phyloP scores from a whole-genome alignment of 73 alveolate species.

The Tetrahymena malaccensis region DNA sequence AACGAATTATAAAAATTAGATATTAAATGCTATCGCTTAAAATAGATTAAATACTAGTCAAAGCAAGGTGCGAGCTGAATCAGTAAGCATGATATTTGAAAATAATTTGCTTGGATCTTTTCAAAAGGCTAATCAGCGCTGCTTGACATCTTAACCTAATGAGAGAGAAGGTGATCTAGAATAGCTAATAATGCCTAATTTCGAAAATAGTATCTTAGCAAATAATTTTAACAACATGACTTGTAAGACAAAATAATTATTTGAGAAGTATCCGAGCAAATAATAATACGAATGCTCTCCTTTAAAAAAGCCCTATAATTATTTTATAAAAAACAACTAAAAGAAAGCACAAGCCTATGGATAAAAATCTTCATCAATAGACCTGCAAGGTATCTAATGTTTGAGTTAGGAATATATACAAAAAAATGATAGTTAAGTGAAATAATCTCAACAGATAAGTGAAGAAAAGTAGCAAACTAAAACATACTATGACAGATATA shows the following conservation, averaged over 20 bases:
- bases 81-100: neutral
- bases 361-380: neutral
- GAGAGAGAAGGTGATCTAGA: neutral
- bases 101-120: neutral
- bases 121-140: neutral
- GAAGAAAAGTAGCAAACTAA: neutral
- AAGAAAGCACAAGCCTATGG: neutral
- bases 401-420: neutral
- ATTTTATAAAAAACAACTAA: neutral
- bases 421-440: neutral
- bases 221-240: neutral
- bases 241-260: neutral
- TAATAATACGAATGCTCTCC: neutral
- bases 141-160: neutral
- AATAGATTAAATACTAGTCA: neutral
- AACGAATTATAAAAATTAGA: neutral
- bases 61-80: neutral
- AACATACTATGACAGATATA: neutral
- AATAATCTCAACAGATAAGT: neutral
- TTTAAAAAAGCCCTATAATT: neutral
- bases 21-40: neutral
- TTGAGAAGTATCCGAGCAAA: neutral
- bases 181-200: neutral
- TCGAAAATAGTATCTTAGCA: neutral
- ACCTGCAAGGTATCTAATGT: neutral